Evolutionary conservation across 2,329 filamentous ascomycete species (phyloP).

Genomic region (Xylogone sp.): DNA sequence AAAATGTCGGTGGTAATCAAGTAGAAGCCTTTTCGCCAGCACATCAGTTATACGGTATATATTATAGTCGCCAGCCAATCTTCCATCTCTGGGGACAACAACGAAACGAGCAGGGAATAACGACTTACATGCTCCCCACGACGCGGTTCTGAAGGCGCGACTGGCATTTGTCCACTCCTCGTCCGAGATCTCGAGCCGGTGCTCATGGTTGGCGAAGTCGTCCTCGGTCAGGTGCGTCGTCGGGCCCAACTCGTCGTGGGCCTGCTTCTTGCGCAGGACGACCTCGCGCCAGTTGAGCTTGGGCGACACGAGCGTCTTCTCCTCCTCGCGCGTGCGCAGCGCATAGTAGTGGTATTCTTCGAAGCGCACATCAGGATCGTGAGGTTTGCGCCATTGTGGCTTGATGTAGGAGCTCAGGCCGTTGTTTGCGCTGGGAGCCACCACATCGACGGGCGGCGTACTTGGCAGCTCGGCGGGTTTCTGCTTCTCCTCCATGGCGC

Average conservation of each 20-base stretch:
- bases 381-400: slow-evolving; percentile 23
- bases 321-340: slow-evolving; percentile 16
- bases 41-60: too few relatives aligned
- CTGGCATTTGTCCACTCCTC: slow-evolving; percentile 19
- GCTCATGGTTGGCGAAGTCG: slow-evolving; percentile 5
- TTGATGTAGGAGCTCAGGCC: slow-evolving; percentile 12
- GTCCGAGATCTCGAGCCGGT: slow-evolving; percentile 11
- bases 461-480: background rate
- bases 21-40: slow-evolving; percentile 12
- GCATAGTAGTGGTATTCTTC: slow-evolving; percentile 25
- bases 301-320: slow-evolving; percentile 4
- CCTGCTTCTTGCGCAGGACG: slow-evolving; percentile 9
- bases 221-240: background rate
- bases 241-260: background rate
- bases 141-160: slow-evolving; percentile 17
- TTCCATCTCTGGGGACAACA: too few relatives aligned
- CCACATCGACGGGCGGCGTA: background rate
- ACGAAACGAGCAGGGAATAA: too few relatives aligned
- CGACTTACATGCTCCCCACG: slow-evolving; percentile 14
- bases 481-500: background rate
- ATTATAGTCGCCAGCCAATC: too few relatives aligned
- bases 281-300: slow-evolving; percentile 6
- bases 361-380: slow-evolving; percentile 20
- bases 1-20: slow-evolving; percentile 22
- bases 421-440: background rate